Evolutionary conservation across 306 rosid genomes (phyloP), one percentile per base, ranked within the genome.

Genomic region (Cucurbita ficifolia): DNA sequence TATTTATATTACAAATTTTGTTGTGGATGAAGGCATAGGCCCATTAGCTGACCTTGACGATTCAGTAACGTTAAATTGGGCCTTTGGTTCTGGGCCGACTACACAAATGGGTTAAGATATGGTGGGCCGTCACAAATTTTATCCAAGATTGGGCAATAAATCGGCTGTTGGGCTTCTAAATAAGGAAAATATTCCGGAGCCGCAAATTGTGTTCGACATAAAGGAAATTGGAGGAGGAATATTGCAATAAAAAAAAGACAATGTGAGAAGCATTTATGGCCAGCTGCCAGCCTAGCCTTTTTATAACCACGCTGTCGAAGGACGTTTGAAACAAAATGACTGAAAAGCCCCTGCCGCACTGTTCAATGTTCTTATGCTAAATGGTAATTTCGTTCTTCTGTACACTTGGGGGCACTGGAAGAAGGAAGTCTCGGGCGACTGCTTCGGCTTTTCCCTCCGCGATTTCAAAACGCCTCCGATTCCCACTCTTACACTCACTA

Each of bases 401-500:
- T 0, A 1, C n/a, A 45, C 39, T 12, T 0, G 7, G 33, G 7
- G 9, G 2, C n/a, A 45, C 64, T 38, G 3, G 7, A 10, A n/a
- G 24, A 21, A 22, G 74, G 49, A 70, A 70, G 35, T 52, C 49
- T 16, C 5, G 33, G 33, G 33, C 33, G 33, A 29, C 45, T 18
- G 19, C 0, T 6, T 6, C 16, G 16, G 64, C 43, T 24, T 86
- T 87, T 88, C 89, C 92, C 86, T 85, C 86, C 71, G 85, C 83
- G 80, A 81, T 61, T 90, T 85, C 76, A 77, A 85, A 87, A 84
- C 51, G 87, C 69, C 61, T 72, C 54, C 35, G 17, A 18, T 64
- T 52, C 48, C 40, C 2, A 6, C 54, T 58, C 48, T 62, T 19
- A 21, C 76, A 22, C 69, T 48, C 45, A 5, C 29, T n/a, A 64